These are phyloP conservation scores for Corylus americana DNA, from an alignment of 306 rosid species.

Conservation along the genomic window DNA sequence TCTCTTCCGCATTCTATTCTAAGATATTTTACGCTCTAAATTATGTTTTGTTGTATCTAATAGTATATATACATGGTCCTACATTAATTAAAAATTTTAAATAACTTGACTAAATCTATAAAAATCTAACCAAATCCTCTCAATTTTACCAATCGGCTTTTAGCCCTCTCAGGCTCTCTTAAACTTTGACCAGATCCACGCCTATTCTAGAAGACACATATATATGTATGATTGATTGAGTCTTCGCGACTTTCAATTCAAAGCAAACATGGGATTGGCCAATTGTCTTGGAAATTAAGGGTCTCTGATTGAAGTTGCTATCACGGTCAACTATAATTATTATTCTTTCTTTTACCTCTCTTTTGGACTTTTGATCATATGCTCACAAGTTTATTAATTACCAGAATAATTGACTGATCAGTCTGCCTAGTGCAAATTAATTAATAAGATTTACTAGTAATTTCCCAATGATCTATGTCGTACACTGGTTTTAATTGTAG, in stretches of 20 bases:
- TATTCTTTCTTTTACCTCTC: not conserved
- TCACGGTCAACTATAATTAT: not conserved
- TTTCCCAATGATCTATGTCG: not conserved
- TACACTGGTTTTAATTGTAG: not conserved
- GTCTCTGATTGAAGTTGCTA: not conserved
- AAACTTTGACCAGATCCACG: not conserved
- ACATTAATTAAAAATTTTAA: too few species aligned
- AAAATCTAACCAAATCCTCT: too few species aligned
- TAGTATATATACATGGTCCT: too few species aligned
- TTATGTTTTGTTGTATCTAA: too few species aligned
- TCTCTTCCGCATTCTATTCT: too few species aligned
- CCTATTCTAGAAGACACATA: not conserved
- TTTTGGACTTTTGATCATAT: not conserved
- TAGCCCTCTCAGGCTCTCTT: not conserved
- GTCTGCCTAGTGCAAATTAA: constrained; percentile 8
- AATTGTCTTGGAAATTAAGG: not conserved
- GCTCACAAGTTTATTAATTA: not conserved
- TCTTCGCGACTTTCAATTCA: constrained; percentile 30
- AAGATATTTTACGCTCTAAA: too few species aligned
- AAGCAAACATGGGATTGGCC: not conserved
- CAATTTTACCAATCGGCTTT: not conserved
- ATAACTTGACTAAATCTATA: too few species aligned
- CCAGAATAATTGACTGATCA: not conserved
- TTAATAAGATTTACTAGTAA: constrained; percentile 6
- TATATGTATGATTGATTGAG: not conserved